Base-by-base conservation (phyloP, 495 filamentous ascomycete genomes). In the Pseudevernia furfuracea region DNA sequence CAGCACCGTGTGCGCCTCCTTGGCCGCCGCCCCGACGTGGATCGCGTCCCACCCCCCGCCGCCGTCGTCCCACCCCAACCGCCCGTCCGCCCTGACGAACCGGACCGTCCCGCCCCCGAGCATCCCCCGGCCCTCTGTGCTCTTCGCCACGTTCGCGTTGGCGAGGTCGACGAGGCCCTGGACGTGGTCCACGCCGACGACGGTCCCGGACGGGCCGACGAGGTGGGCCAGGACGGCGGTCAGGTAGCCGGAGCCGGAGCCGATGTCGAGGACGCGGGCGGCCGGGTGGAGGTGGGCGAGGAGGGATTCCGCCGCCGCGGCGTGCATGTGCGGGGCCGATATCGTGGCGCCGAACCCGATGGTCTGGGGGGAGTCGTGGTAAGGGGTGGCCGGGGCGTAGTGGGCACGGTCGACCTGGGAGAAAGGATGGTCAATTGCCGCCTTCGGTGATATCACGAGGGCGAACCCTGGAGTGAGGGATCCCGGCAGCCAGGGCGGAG, bases 281-380 rank as follows among this genome's bases (percentile, higher is more conserved):
- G 77, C 78, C 0, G 78, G 77, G 48, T 76, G 65, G 28, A 87
- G 81, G 74, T 74, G 86, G 55, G 82, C 83, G 21, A 90, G 81
- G 2, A 91, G 80, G 34, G 84, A 80, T 74, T 90, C 87, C 59
- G 83, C 81, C 41, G 88, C 88, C 41, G 85, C 80, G 71, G 90
- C 93, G 77, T 98, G 94, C 90, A 98, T 98, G 80, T 98, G 94
- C 23, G 94, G 94, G 28, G 94, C 94, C 37, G 88, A 92, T 69
- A 98, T 98, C 60, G 95, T 98, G 60, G 94, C 94, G 21, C 73
- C 68, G 74, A 89, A 84, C 60, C 95, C 93, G 76, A 98, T 97
- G 62, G 83, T 71, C 74, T 97, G 93, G 12, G 94, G 94, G 32
- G 86, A 89, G 81, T 98, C 94, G 60, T 89, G 84, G 78, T 97